phyloP scores from a whole-genome alignment of 1,284 basidiomycete genomes.

The Ceraceosorus bombacis region DNA sequence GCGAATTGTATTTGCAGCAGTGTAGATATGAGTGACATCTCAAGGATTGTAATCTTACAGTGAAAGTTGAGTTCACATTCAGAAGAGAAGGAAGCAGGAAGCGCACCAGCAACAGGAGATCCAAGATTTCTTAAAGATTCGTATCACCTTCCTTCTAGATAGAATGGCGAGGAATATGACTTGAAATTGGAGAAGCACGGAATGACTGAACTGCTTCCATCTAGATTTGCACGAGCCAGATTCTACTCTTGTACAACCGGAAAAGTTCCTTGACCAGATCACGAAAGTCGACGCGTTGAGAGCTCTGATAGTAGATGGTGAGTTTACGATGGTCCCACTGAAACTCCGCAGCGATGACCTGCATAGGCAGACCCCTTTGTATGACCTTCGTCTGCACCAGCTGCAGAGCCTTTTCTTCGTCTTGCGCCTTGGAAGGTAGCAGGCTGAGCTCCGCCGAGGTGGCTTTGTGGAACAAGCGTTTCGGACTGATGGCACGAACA shows the following conservation, averaged over 20 bases:
- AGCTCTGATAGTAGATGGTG: constrained; percentile 94
- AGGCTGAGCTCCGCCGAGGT: constrained; percentile 61
- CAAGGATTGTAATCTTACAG: no score
- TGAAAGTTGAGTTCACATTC: no score
- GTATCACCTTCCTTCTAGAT: no score
- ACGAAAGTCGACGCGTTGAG: constrained; percentile 92
- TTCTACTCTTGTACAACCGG: constrained; percentile 54
- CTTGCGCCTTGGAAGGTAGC: constrained; percentile 55
- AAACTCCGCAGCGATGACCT: constrained; percentile 94
- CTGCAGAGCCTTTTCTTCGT: constrained; percentile 84
- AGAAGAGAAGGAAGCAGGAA: no score
- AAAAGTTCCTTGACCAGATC: constrained; percentile 88
- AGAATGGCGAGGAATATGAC: no score
- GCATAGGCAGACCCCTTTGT: constrained; percentile 75
- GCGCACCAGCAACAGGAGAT: no score
- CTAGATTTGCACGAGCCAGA: constrained; percentile 34
- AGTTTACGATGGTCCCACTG: constrained; percentile 82
- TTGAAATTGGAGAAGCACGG: no score
- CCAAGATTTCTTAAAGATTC: no score
- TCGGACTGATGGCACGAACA: constrained; percentile 58
- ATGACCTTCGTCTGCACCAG: constrained; percentile 79
- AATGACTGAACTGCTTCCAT: no score
- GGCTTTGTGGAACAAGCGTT: constrained; percentile 94
- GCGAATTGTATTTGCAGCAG: no score
- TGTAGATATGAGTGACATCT: no score